Evolutionary conservation across 495 filamentous ascomycete genomes (phyloP), one percentile per base, ranked within the genome.

Genomic region (Lineolata rhizophorae): DNA sequence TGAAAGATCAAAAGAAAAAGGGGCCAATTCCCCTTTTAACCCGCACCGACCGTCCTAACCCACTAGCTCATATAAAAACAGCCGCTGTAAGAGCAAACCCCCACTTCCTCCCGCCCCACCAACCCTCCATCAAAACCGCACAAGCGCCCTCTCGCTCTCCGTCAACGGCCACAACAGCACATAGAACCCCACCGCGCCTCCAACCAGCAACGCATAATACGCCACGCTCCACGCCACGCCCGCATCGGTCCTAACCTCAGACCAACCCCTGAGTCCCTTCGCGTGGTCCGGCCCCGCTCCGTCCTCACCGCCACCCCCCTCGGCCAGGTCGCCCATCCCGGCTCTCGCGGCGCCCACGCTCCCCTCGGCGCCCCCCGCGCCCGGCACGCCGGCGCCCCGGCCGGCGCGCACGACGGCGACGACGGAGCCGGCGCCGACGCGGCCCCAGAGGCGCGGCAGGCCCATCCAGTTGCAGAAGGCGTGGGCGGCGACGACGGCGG

Each of bases 391-490:
- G 35, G 16, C 37, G 24, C 12, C 35, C 28, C 31, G 28, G 43
- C 39, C 9, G 39, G 38, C 11, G 42, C 41, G 32, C 30, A 43
- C 35, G 35, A 54, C 41, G 20, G 48, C 44, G 14, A 29, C 31
- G 49, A 39, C 27, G 0, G 51, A 50, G 40, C 71, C 62, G 1
- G 84, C 67, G 1, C 70, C 63, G 1, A 91, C 69, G 3, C 68
- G 58, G 0, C 84, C 82, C 76, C 77, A 91, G 13, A 95, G 45
- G 8, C 76, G 60, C n/a, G 90, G 87, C 37, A 94, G 46, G 2
- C 87, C 85, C 61, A 76, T 70, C 63, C 67, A 79, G 46, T 97
- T 97, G 53, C 87, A 95, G 53, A 95, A 92, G 6, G 67, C 64
- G 46, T 97, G 87, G 6, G 72, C 72, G 8, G 72, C 42, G 26